Base-by-base conservation (phyloP, 106 monocot species). In the Ottelia alismoides region DNA sequence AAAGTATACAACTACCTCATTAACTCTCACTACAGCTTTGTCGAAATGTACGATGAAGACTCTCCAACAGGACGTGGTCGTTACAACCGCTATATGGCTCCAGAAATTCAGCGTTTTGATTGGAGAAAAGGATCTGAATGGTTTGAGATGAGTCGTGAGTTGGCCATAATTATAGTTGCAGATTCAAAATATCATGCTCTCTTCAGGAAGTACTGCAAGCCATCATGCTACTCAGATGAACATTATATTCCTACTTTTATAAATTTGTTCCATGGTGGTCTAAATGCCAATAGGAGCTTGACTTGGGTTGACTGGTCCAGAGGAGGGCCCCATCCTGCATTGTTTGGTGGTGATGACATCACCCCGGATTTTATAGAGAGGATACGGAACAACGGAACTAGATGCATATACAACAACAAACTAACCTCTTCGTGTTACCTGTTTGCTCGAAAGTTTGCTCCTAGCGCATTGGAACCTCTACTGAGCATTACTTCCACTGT, bases 81-180 rank as follows among this genome's bases (percentile, higher is more conserved):
- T 49, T 67, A 67, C 47, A 55, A 35, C 25, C 49, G 57, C 3
- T 50, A 18, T 20, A 67, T 67, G 66, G 22, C 20, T 46, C 66
- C 66, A 22, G 18, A 31, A 22, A 58, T 67, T 25, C 49, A 51
- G 19, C 22, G 49, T 23, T 19, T 11, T 31, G 49, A 67, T 6
- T 67, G 66, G 66, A 57, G 66, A 58, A 67, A 67, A 19, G 66
- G 66, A 19, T 67, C 66, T 2, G 31, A 67, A 27, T 67, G 66
- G 66, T 67, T 67, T 50, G 66, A 67, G 25, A 47, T 67, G 45
- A 67, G 58, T 49, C 49, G 66, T 30, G 24, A 67, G 0, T 14
- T 67, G 30, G 66, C 66, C 24, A 31, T 67, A 23, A 31, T 29
- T 31, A 57, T 67, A 12, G 24, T 67, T 30, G 47, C 66, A 44